A percentile compares a stretch with the other conserved stretches of the same genome.
These are phyloP conservation scores for Castanea mollissima DNA, from an alignment of 306 rosid species.

Conservation along the genomic window DNA sequence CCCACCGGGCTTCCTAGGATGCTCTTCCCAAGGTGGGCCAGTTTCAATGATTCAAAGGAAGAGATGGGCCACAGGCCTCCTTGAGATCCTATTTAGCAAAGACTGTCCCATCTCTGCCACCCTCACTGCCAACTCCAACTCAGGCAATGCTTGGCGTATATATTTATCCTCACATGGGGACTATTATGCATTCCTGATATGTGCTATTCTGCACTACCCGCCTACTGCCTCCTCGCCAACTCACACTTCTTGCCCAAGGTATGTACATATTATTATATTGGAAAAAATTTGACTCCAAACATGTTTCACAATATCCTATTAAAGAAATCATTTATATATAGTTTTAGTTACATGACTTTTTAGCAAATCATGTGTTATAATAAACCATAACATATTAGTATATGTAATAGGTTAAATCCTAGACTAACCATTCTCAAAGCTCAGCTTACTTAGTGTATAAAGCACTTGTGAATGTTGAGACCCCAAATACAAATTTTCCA, in stretches of 20 bases:
- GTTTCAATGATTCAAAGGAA: conserved; percentile 19
- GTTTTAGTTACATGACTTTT: no score
- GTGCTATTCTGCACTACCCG: conserved; percentile 24
- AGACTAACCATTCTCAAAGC: no score
- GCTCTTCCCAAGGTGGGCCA: not conserved
- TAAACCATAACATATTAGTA: no score
- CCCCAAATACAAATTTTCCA: no score
- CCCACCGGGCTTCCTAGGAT: conserved; percentile 33
- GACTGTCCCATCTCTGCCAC: conserved; percentile 6
- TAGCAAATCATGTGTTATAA: no score
- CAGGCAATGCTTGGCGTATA: conserved; percentile 25
- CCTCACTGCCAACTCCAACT: conserved; percentile 18
- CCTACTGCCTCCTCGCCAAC: conserved; percentile 32
- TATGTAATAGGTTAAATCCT: no score
- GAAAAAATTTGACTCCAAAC: no score
- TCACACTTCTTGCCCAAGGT: conserved; percentile 38
- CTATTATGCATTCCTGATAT: conserved; percentile 17
- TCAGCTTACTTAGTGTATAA: no score
- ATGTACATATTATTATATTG: not conserved
- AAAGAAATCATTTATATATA: no score
- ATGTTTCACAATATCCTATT: no score
- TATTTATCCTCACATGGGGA: conserved; percentile 11
- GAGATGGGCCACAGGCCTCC: conserved; percentile 31
- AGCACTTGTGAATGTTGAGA: no score
- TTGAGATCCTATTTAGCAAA: conserved; percentile 19